Evolutionary conservation across 2,329 filamentous ascomycete genomes (phyloP).

Genomic region (Knoxdaviesia proteae): DNA sequence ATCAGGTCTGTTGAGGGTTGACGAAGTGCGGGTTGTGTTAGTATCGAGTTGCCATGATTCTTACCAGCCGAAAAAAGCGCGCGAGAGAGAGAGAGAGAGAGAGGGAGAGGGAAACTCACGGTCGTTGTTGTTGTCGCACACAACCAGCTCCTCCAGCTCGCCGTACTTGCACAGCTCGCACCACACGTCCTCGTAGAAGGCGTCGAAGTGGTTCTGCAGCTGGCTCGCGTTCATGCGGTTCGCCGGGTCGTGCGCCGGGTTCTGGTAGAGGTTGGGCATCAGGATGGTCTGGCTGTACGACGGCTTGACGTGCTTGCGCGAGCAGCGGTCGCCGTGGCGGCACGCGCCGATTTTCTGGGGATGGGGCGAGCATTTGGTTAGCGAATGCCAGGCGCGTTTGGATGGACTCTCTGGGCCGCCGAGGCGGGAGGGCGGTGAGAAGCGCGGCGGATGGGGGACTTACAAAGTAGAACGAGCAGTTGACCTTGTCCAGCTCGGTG

Average conservation of each 20-base stretch:
- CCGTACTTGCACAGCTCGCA: slow-evolving; percentile 99
- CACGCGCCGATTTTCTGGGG: slow-evolving; percentile 94
- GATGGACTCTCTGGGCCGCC: not conserved
- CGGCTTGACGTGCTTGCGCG: slow-evolving; percentile 95
- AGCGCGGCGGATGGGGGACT: slow-evolving; percentile 5
- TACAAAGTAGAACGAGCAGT: slow-evolving; percentile 85
- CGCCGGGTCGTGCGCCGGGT: slow-evolving; percentile 90
- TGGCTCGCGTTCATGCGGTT: slow-evolving; percentile 92
- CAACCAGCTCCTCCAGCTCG: slow-evolving; percentile 90
- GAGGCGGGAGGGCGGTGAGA: not conserved
- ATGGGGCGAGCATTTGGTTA: slow-evolving; percentile 4
- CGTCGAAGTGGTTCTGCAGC: slow-evolving; percentile 98
- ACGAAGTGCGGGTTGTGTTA: slow-evolving; percentile 6
- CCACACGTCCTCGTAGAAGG: slow-evolving; percentile 99
- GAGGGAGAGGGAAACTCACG: slow-evolving; percentile 30
- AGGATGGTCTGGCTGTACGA: slow-evolving; percentile 96
- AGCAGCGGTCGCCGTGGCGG: slow-evolving; percentile 94
- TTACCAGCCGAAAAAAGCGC: not conserved
- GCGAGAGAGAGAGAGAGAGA: not conserved
- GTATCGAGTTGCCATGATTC: slow-evolving; percentile 1
- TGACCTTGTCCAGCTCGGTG: slow-evolving; percentile 98
- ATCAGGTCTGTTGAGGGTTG: slow-evolving; percentile 48
- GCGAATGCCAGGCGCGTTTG: not conserved
- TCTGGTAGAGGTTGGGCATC: slow-evolving; percentile 96
- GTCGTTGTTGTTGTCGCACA: slow-evolving; percentile 99